These are phyloP conservation scores for Pseudogymnoascus sp. DNA, from an alignment of 2,329 filamentous ascomycete genomes.

Conservation along the genomic window DNA sequence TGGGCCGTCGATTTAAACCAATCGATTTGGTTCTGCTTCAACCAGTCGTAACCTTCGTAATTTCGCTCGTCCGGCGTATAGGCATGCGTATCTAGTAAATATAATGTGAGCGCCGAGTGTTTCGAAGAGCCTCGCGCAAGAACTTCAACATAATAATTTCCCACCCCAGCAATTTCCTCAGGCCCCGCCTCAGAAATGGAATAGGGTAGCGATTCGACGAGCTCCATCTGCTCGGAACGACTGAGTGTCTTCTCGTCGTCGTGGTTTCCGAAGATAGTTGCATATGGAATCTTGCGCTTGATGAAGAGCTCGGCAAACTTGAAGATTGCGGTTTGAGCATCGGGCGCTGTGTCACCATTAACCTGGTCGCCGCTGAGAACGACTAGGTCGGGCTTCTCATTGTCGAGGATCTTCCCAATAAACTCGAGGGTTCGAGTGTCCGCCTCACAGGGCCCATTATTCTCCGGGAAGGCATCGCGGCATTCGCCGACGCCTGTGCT, in stretches of 20 bases:
- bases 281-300: slow-evolving; percentile 82
- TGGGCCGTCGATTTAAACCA: slow-evolving; percentile 83
- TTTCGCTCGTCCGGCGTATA: slow-evolving; percentile 85
- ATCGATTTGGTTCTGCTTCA: slow-evolving; percentile 86
- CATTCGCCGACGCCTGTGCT: slow-evolving; percentile 83
- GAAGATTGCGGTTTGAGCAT: slow-evolving; percentile 88
- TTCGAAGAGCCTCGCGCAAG: slow-evolving; percentile 69
- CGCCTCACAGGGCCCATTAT: slow-evolving; percentile 76
- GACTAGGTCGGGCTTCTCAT: slow-evolving; percentile 89
- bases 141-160: slow-evolving; percentile 91
- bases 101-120: slow-evolving; percentile 89
- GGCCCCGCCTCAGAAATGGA: slow-evolving; percentile 82
- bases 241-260: slow-evolving; percentile 78
- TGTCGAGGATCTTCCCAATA: slow-evolving; percentile 71
- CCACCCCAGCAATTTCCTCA: slow-evolving; percentile 76
- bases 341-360: slow-evolving; percentile 85
- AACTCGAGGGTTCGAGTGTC: slow-evolving; percentile 90
- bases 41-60: slow-evolving; percentile 93
- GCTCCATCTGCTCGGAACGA: slow-evolving; percentile 70
- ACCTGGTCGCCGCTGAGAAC: slow-evolving; percentile 91
- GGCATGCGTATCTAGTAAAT: slow-evolving; percentile 85
- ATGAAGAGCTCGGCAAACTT: slow-evolving; percentile 83
- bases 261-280: slow-evolving; percentile 94
- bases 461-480: slow-evolving; percentile 74
- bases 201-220: slow-evolving; percentile 81